Evolutionary conservation across 495 filamentous ascomycete genomes (phyloP), one percentile per base, ranked within the genome.

Genomic region (Penicillium pulvis): DNA sequence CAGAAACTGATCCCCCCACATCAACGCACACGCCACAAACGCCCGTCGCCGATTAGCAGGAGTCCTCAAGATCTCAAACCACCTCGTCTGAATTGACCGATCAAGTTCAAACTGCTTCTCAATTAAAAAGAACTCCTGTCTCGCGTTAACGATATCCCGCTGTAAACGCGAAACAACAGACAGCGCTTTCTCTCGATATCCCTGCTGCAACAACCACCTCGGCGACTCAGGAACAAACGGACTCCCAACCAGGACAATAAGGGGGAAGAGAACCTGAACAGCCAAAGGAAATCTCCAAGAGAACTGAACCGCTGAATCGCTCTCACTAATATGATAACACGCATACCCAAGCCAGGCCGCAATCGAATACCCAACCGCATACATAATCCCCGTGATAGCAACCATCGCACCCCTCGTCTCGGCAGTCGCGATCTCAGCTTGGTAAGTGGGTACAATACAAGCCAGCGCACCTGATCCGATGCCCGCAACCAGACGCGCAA

Each of bases 361-460:
- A 10, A 73, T 31, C 4, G 57, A 57, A 43, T 75, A 75, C 9
- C 73, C 71, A 16, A 72, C 57, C 1, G 63, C 65, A 48, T 65
- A 72, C 61, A 68, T 68, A 33, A 72, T 63, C 10, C 72, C 72
- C 8, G 63, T 67, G 11, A 73, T 50, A 23, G 57, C 66, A 20
- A 75, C 71, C 68, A 77, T 74, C 3, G 67, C 62, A 3, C 74
- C 74, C 16, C 71, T 53, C 9, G 65, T 68, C 46, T 75, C 68
- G 4, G 74, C 63, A 0, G 73, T 74, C 4, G 75, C 72, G 6
- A 75, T 60, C 55, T 79, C 75, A 26, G 68, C 66, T 49, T 75
- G 71, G 43, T 73, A 77, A 43, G 76, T 71, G 0, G 76, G 76
- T 4, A 76, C 69, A 35, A 65, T 60, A 48, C 67, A 71, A 0